Base-by-base conservation (phyloP, 257 asterid species). In the Fraxinus cuspidata region DNA sequence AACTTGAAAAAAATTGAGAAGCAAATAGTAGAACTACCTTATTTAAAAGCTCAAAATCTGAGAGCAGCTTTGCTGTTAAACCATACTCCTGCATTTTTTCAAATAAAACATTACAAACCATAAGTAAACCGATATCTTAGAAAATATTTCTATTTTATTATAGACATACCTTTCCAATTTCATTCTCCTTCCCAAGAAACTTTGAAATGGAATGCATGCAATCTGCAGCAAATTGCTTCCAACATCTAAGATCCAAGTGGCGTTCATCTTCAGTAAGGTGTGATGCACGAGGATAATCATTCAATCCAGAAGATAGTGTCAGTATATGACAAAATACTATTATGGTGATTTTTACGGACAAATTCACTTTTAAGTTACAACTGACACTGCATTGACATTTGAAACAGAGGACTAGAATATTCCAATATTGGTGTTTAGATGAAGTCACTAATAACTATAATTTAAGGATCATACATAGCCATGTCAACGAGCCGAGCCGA, bases 211-310 rank as follows among this genome's bases (percentile, higher is more conserved):
- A 96, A 81, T 87, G 90, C 97, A 96, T 88, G 86, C 96, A 91
- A 86, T 92, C 97, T 74, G 99, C 97, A 69, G 98, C 97, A 86
- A 96, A 92, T 78, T 84, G 91, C 97, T 93, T 92, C 99, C 99
- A 96, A 87, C 99, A 96, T 86, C 99, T 89, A 86, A 96, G 98
- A 88, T 96, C 99, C 83, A 96, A 82, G 71, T 96, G 99, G 32
- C 97, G 95, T 82, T 96, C 99, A 75, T 92, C 98, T 76, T 88
- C 90, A 78, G 88, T 89, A 76, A 98, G 99, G 84, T 96, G 99
- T 75, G 99, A 93, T 79, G 99, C 99, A 74, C 99, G 97, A 65
- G 99, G 99, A 89, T 96, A 96, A 83, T 96, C 99, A 86, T 96
- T 98, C 83, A 96, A 81, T 74, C 99, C 99, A 88, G 99, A 93